A percentile compares a stretch with the other conserved stretches of the same genome.
Conservation (phyloP, 176 grass and related monocot genomes). For the Oryza coarctata region DNA sequence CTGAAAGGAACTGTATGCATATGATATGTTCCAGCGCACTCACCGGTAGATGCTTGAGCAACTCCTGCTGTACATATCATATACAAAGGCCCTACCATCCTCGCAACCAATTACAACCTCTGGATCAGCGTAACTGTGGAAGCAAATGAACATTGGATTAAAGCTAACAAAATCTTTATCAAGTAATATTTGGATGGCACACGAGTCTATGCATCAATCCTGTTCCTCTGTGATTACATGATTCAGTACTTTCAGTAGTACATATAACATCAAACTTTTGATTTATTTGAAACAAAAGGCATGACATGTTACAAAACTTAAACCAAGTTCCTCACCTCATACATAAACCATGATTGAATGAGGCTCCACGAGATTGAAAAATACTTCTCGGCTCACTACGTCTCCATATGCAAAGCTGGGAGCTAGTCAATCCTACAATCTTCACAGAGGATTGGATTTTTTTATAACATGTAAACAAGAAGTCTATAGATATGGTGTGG, state of each 20-base stretch:
- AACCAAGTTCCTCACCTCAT: constrained; percentile 60
- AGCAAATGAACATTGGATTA: constrained; percentile 35
- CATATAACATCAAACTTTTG: constrained; percentile 28
- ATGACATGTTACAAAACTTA: background rate
- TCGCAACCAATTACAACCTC: constrained; percentile 94
- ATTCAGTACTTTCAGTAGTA: background rate
- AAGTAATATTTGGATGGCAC: background rate
- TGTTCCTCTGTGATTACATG: constrained; percentile 2
- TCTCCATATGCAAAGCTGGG: constrained; percentile 87
- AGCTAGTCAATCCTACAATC: constrained; percentile 85
- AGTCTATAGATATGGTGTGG: background rate
- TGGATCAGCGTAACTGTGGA: constrained; percentile 70
- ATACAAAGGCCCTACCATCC: constrained; percentile 83
- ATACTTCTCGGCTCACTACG: constrained; percentile 65
- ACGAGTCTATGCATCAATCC: background rate
- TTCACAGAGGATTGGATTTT: constrained; percentile 37
- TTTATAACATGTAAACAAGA: constrained; percentile 3
- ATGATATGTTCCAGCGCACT: background rate
- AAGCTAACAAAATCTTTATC: constrained; percentile 11
- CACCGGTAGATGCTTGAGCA: constrained; percentile 81
- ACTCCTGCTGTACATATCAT: constrained; percentile 95
- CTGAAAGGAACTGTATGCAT: constrained; percentile 1
- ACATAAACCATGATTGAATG: constrained; percentile 70
- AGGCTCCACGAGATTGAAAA: constrained; percentile 60
- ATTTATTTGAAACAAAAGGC: background rate